Base-by-base conservation (phyloP, 208 protist species). In the Leishmania guyanensis region DNA sequence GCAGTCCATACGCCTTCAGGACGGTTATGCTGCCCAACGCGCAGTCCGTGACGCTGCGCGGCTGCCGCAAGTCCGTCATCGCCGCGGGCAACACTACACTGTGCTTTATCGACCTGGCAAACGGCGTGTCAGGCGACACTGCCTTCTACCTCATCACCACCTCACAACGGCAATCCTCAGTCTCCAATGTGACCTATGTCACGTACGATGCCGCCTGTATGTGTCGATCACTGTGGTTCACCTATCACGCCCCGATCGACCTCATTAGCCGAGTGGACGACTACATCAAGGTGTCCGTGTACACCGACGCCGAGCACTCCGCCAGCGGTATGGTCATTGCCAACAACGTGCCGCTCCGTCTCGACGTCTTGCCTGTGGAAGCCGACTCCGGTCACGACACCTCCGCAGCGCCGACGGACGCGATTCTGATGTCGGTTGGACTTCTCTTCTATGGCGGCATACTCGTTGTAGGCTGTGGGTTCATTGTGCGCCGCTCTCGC, bases 401-500 rank as follows among this genome's bases (percentile, higher is more conserved):
- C 60, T 36, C 39, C 26, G 22, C 64, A 50, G 77, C 79, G 20
- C 46, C 66, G 2, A 80, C 81, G 20, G 72, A 82, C 22, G 80
- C 76, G 1, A 36, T 84, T 50, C 81, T 93, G 17, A 79, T 93
- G 43, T 76, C 70, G 3, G 51, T 91, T 2, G 89, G 89, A 16
- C 62, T 90, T 58, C 73, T 83, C 53, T 93, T 91, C 73, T 92
- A 86, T 79, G 86, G 86, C n/a, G 48, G 77, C 56, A 82, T 92
- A 16, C 78, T 92, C 43, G 62, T 43, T 65, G 58, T 54, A 26
- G 89, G 89, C 2, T 54, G 66, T n/a, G 79, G 85, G 20, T 39
- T 90, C 1, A 86, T 86, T 5, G 64, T 92, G 26, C 81, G 74
- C 29, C 84, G 89, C 48, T 88, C 77, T 4, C 76, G 78, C 58